Evolutionary conservation across 441 rosid species (phyloP).

Genomic region (Francoa sonchifolia): DNA sequence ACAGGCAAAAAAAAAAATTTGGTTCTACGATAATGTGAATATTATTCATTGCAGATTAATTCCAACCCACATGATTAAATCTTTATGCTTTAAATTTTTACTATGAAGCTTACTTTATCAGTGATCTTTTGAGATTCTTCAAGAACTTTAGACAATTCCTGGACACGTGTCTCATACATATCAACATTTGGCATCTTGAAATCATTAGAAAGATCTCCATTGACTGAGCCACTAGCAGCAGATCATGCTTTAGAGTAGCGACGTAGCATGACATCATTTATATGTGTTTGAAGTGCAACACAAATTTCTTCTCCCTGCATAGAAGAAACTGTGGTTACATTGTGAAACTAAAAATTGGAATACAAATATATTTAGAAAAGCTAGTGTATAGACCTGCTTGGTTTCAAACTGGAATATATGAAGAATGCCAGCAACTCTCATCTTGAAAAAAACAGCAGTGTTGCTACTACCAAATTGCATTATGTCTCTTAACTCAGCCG

Average conservation of each 20-base stretch:
- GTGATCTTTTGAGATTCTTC: constrained; percentile 66
- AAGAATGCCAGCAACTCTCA: constrained; percentile 99
- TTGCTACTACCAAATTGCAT: constrained; percentile 99
- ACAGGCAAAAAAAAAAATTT: no score
- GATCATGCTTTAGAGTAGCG: constrained; percentile 90
- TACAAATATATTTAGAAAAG: no score
- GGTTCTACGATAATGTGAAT: no score
- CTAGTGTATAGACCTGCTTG: constrained; percentile 90
- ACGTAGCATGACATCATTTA: constrained; percentile 95
- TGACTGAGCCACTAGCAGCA: constrained; percentile 42
- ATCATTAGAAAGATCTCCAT: constrained; percentile 59
- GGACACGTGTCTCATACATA: constrained; percentile 57
- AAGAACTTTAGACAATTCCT: constrained; percentile 64
- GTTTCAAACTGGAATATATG: constrained; percentile 97
- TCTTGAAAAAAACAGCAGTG: constrained; percentile 93
- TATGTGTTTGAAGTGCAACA: constrained; percentile 97
- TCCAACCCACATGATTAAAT: no score
- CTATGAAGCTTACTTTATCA: constrained; percentile 39
- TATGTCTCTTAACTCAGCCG: constrained; percentile 92
- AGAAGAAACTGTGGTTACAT: constrained; percentile 1
- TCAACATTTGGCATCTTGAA: constrained; percentile 51
- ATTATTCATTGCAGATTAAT: no score
- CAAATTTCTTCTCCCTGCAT: constrained; percentile 96
- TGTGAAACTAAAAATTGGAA: no score
- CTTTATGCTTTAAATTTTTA: no score